Conservation (phyloP, 108 stramenopile genomes). For the Skeletonema costatum region DNA sequence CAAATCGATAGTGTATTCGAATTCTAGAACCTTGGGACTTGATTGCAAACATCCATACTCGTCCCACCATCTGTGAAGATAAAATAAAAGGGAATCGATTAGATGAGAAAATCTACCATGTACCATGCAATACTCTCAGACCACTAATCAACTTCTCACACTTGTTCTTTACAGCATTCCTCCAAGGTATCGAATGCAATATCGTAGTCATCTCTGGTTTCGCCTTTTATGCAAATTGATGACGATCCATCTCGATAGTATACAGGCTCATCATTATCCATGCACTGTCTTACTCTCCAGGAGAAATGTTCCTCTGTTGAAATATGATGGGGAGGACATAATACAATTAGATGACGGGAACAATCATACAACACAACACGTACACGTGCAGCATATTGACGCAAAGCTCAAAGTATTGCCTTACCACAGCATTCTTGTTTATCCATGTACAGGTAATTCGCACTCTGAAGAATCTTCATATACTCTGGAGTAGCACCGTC, state of each 20-base stretch:
- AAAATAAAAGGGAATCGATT: background rate
- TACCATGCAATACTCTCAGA: background rate
- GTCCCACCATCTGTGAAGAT: background rate
- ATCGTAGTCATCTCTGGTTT: conserved; percentile 24
- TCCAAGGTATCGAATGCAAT: conserved; percentile 12
- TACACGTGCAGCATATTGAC: conserved; percentile 1
- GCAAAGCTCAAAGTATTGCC: background rate
- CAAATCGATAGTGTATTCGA: conserved; percentile 14
- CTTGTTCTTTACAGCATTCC: conserved; percentile 8
- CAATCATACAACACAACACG: background rate
- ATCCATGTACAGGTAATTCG: conserved; percentile 28
- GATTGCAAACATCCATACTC: conserved; percentile 10
- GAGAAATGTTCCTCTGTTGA: conserved; percentile 6
- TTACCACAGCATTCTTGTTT: conserved; percentile 7
- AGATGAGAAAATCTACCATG: background rate
- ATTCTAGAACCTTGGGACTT: conserved; percentile 18
- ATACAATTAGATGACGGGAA: background rate
- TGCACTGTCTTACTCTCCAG: conserved; percentile 32
- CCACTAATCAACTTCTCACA: background rate
- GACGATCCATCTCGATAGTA: conserved; percentile 8
- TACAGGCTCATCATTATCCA: conserved; percentile 17
- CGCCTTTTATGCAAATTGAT: conserved; percentile 3
- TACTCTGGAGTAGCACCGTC: conserved; percentile 34
- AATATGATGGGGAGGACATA: background rate
- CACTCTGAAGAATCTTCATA: conserved; percentile 18